Evolutionary conservation across 2,329 filamentous ascomycete genomes (phyloP).

Genomic region (Cladorrhinum sp.): DNA sequence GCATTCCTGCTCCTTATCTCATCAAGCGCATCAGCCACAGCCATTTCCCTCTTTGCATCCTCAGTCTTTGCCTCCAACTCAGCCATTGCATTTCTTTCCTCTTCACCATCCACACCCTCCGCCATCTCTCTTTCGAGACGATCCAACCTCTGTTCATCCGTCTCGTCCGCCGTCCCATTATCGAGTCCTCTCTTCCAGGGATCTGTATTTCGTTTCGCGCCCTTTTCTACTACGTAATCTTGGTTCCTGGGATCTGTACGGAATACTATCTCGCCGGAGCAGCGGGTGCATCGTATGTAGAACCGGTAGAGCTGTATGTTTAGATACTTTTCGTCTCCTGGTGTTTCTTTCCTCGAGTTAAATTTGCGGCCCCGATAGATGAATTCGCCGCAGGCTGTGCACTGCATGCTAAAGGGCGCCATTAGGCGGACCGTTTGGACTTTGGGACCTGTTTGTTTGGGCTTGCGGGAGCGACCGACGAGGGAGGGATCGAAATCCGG

Average conservation of each 20-base stretch:
- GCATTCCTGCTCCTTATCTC: conserved; percentile 93
- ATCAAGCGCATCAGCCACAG: conserved; percentile 90
- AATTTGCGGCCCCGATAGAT: conserved; percentile 87
- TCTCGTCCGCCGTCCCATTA: conserved; percentile 66
- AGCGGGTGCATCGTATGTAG: conserved; percentile 86
- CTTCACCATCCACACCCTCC: conserved; percentile 57
- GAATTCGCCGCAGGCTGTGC: conserved; percentile 39
- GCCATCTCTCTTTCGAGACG: conserved; percentile 74
- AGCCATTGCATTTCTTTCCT: conserved; percentile 88
- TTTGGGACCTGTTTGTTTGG: conserved; percentile 72
- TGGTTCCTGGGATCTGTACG: conserved; percentile 93
- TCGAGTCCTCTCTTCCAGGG: conserved; percentile 69
- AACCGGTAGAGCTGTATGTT: conserved; percentile 85
- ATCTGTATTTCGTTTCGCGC: conserved; percentile 91
- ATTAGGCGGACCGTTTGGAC: conserved; percentile 86
- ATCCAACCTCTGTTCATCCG: conserved; percentile 82
- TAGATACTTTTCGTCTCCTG: conserved; percentile 82
- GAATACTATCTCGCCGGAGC: conserved; percentile 84
- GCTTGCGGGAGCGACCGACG: conserved; percentile 65
- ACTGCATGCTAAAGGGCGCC: conserved; percentile 82
- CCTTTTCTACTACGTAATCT: conserved; percentile 71
- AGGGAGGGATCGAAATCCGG: conserved; percentile 88
- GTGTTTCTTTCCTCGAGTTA: conserved; percentile 91
- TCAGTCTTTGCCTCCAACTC: conserved; percentile 91
- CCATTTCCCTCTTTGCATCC: conserved; percentile 94